These are phyloP conservation scores for Lobosporangium transversale DNA, from an alignment of 192 early-diverging fungal genomes.

Conservation along the genomic window DNA sequence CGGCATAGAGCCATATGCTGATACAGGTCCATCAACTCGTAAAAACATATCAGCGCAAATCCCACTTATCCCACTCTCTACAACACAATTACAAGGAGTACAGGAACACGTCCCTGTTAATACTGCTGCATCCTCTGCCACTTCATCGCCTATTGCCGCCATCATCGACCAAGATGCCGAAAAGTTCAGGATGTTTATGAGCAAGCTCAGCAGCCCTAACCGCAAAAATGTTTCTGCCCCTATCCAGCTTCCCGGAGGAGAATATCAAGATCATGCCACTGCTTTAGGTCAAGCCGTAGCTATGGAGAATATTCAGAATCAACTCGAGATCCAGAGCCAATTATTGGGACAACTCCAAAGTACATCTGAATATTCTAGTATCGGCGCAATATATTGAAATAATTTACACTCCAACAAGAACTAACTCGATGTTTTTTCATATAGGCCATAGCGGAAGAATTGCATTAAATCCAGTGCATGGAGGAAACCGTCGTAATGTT, in stretches of 20 bases:
- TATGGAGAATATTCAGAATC: constrained; percentile 46
- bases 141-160: constrained; percentile 30
- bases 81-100: neutral
- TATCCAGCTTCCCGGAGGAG: constrained; percentile 8
- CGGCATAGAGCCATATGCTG: neutral
- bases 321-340: constrained; percentile 44
- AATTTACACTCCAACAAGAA: no score
- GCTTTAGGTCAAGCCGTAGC: constrained; percentile 47
- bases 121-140: constrained; percentile 6
- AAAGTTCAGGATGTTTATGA: constrained; percentile 46
- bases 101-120: neutral
- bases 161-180: constrained; percentile 52
- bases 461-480: constrained; percentile 15
- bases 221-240: constrained; percentile 29
- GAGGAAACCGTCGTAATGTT: neutral
- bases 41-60: constrained; percentile 40
- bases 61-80: constrained; percentile 8
- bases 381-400: no score
- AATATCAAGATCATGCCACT: constrained; percentile 9
- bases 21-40: constrained; percentile 1
- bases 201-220: constrained; percentile 18
- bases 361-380: no score
- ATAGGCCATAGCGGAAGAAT: constrained; percentile 14
- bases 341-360: constrained; percentile 36
- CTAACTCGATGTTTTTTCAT: no score